phyloP scores from a whole-genome alignment of 176 grass and related monocot genomes.

The Oropetium thomaeum region DNA sequence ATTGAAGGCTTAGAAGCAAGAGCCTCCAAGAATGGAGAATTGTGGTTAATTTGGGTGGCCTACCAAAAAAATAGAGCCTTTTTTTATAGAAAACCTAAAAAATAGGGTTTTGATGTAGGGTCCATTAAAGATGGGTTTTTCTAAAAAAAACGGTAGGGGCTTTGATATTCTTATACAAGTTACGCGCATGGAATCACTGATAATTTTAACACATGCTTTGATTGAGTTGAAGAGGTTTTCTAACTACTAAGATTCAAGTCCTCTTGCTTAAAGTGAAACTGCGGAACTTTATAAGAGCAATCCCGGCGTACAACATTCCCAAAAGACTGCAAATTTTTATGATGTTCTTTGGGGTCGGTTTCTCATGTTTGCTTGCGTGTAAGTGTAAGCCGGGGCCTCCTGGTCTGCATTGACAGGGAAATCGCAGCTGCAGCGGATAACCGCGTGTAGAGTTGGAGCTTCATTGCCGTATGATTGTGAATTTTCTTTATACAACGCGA shows the following conservation, averaged over 20 bases:
- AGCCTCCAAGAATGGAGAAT: no score
- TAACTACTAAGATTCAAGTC: background rate
- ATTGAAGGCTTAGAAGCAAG: no score
- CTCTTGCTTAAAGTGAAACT: background rate
- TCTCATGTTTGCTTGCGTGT: slow-evolving; percentile 20
- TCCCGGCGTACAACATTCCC: background rate
- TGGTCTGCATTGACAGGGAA: slow-evolving; percentile 1
- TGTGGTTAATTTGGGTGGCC: no score
- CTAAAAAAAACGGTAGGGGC: no score
- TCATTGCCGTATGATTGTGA: background rate
- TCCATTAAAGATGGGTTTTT: no score
- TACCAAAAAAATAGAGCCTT: no score
- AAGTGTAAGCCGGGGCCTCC: background rate
- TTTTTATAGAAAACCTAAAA: no score
- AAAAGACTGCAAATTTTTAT: background rate
- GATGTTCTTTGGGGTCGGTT: background rate
- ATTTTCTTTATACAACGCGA: background rate
- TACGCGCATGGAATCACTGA: background rate
- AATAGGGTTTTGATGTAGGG: no score
- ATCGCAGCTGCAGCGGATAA: background rate
- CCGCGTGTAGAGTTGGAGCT: no score
- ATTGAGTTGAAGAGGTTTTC: background rate
- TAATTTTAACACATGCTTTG: background rate
- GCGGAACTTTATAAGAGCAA: background rate
- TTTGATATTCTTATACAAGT: background rate